Percentiles rank a stretch among this genome's conserved stretches.
Evolutionary conservation across 73 alveolate species (phyloP).

Genomic region (Paramecium sonneborni): DNA sequence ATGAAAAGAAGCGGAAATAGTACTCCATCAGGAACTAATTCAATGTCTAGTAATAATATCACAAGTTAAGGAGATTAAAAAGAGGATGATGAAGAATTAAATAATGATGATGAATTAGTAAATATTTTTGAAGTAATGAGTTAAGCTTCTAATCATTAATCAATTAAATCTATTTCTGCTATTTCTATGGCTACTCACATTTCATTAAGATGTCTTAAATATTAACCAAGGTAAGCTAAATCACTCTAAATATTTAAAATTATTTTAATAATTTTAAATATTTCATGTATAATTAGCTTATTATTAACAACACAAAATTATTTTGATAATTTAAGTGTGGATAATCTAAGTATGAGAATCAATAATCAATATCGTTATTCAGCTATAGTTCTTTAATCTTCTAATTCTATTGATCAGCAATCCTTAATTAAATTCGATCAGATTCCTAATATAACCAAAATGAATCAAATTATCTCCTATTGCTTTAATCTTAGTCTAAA

Average conservation of each 20-base stretch:
- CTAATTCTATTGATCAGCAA: background rate
- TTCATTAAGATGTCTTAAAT: conserved; percentile 3
- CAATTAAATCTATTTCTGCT: conserved; percentile 51
- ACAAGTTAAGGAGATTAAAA: conserved; percentile 6
- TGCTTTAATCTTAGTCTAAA: background rate
- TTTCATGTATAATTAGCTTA: background rate
- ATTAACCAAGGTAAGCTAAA: conserved; percentile 43
- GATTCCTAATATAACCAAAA: background rate
- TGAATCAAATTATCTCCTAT: background rate
- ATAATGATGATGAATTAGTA: conserved; percentile 44
- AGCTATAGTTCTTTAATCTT: background rate
- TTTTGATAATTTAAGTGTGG: background rate
- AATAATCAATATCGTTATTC: conserved; percentile 5
- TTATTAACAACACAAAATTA: conserved; percentile 28
- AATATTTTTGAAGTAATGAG: conserved; percentile 52
- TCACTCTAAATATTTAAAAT: conserved; percentile 3
- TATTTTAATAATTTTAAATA: background rate
- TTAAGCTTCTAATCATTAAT: conserved; percentile 45
- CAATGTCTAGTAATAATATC: conserved; percentile 39
- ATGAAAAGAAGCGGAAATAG: conserved; percentile 9
- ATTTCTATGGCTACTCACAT: conserved; percentile 44
- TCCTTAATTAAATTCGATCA: background rate
- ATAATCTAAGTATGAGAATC: background rate
- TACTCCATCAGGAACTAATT: conserved; percentile 8
- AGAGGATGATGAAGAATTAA: conserved; percentile 35